A percentile compares a stretch with the other conserved stretches of the same genome.
Evolutionary conservation across 1,284 basidiomycete genomes (phyloP).

Genomic region (Cystobasidium sp.): DNA sequence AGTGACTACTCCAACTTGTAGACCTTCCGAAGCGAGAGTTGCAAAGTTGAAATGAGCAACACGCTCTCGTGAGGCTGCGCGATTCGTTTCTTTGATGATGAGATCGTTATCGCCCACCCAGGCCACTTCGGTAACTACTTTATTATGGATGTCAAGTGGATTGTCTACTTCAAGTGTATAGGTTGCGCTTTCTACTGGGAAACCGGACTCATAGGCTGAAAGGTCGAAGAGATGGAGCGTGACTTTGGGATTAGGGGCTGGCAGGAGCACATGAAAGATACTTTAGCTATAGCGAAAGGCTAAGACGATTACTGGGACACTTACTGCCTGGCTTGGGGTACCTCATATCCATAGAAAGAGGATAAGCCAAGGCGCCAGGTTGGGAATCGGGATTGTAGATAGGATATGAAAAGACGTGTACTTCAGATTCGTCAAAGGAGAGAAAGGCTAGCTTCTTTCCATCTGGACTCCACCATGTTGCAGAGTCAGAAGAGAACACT

Average conservation of each 20-base stretch:
- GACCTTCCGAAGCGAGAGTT: slow-evolving; percentile 47
- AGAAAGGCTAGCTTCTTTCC: slow-evolving; percentile 81
- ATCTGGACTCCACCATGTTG: slow-evolving; percentile 91
- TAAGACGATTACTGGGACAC: neutral
- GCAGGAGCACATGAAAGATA: neutral
- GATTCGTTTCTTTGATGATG: slow-evolving; percentile 82
- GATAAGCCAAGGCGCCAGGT: slow-evolving; percentile 76
- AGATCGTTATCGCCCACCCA: slow-evolving; percentile 82
- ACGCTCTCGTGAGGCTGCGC: slow-evolving; percentile 75
- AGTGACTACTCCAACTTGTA: slow-evolving; percentile 65
- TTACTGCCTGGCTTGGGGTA: slow-evolving; percentile 69
- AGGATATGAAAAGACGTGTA: slow-evolving; percentile 83
- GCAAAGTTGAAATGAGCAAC: slow-evolving; percentile 74
- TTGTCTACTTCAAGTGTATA: slow-evolving; percentile 70
- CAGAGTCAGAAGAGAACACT: slow-evolving; percentile 72
- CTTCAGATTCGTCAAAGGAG: slow-evolving; percentile 81
- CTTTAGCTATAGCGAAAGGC: neutral
- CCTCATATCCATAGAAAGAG: slow-evolving; percentile 75
- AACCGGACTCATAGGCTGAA: slow-evolving; percentile 44
- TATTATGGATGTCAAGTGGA: slow-evolving; percentile 66
- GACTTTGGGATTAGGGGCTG: slow-evolving; percentile 75
- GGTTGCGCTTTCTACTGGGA: slow-evolving; percentile 54
- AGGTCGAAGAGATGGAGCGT: slow-evolving; percentile 82
- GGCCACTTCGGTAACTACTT: slow-evolving; percentile 77
- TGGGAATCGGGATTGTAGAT: slow-evolving; percentile 82